A percentile compares a stretch with the other conserved stretches of the same genome.
Conservation (phyloP, 228 moss, liverwort and hornwort genomes). For the Sphagnum magellanicum region DNA sequence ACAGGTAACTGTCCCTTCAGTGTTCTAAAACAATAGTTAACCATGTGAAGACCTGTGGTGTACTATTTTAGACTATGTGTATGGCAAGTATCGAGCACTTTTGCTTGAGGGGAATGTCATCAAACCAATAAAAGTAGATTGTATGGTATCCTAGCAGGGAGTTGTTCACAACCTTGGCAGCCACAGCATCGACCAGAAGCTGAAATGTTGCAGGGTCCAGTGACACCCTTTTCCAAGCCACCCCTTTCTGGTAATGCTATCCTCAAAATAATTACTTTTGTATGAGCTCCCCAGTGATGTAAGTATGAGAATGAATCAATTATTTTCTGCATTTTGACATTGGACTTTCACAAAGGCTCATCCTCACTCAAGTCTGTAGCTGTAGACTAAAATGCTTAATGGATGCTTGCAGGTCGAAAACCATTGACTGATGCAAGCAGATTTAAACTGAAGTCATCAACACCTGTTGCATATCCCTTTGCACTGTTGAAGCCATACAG, state of each 20-base stretch:
- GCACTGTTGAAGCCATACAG: conserved; percentile 86
- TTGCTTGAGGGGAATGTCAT: too few relatives aligned
- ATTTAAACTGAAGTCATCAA: conserved; percentile 55
- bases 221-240: conserved; percentile 55
- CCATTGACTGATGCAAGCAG: conserved; percentile 42
- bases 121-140: too few relatives aligned
- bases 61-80: too few relatives aligned
- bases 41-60: too few relatives aligned
- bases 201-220: conserved; percentile 45
- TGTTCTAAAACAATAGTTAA: too few relatives aligned
- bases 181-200: conserved; percentile 22
- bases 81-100: too few relatives aligned
- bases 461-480: conserved; percentile 78
- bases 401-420: conserved; percentile 32
- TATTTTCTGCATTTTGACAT: background rate
- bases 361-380: background rate
- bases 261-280: background rate
- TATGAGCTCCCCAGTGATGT: too few relatives aligned
- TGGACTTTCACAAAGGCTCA: background rate
- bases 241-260: conserved; percentile 48
- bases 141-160: conserved; percentile 6
- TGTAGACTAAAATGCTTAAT: too few relatives aligned
- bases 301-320: background rate
- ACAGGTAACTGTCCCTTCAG: too few relatives aligned
- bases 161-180: conserved; percentile 32